phyloP scores from a whole-genome alignment of 108 stramenopile species.

The Pseudonitzschia pungens region DNA sequence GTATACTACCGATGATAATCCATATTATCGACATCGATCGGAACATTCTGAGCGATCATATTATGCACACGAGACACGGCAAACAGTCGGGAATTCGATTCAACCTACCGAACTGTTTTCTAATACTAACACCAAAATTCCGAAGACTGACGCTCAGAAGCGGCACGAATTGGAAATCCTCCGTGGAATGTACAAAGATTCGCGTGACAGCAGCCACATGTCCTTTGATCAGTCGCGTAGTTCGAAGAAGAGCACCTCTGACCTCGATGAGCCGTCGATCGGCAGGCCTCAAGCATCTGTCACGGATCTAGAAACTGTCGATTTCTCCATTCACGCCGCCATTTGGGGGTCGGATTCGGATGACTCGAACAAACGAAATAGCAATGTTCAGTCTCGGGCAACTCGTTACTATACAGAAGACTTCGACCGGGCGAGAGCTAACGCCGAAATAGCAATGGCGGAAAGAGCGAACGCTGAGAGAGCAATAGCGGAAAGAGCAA shows the following conservation, averaged over 20 bases:
- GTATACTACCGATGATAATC: background rate
- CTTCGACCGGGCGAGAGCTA: too few species aligned
- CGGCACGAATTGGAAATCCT: constrained; percentile 1
- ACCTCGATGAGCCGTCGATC: background rate
- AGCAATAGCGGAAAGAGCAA: too few species aligned
- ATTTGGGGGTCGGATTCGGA: background rate
- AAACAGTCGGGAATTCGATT: background rate
- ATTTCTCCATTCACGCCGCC: background rate
- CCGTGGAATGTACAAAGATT: background rate
- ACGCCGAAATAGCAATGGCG: too few species aligned
- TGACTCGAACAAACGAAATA: too few species aligned
- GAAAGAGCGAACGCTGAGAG: too few species aligned
- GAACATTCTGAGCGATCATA: background rate
- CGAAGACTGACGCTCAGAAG: constrained; percentile 12
- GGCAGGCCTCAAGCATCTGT: background rate
- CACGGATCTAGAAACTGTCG: background rate
- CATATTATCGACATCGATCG: background rate
- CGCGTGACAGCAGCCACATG: background rate
- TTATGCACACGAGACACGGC: background rate
- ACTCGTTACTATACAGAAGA: too few species aligned
- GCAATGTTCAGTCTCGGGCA: too few species aligned
- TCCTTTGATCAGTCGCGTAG: background rate
- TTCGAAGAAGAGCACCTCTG: background rate
- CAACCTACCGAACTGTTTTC: background rate
- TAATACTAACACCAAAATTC: background rate